phyloP scores from a whole-genome alignment of 441 rosid species.

The Erysimum pusillum region DNA sequence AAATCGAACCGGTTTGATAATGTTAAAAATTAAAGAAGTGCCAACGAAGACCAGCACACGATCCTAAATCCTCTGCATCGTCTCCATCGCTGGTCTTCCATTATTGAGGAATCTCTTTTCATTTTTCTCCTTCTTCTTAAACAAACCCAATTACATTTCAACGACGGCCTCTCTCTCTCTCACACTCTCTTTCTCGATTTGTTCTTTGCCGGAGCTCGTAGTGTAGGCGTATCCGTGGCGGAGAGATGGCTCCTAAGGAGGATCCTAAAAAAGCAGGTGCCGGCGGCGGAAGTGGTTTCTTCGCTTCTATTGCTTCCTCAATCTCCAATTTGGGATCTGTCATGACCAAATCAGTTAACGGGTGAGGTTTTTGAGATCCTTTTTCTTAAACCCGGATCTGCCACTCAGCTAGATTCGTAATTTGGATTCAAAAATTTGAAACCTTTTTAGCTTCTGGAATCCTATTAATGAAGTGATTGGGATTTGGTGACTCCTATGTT shows the following conservation, averaged over 20 bases:
- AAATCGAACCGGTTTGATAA: conserved; percentile 31
- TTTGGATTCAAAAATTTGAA: conserved; percentile 19
- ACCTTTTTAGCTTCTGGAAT: not conserved
- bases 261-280: conserved; percentile 64
- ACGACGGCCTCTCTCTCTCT: not conserved
- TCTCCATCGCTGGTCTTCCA: conserved; percentile 47
- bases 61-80: conserved; percentile 43
- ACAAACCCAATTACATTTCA: conserved; percentile 16
- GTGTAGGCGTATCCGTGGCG: conserved; percentile 22
- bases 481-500: conserved; percentile 1
- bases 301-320: conserved; percentile 76
- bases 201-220: conserved; percentile 23
- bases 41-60: conserved; percentile 46
- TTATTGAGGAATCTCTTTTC: conserved; percentile 38
- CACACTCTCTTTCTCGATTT: not conserved
- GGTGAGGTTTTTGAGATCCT: conserved; percentile 59
- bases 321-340: conserved; percentile 72
- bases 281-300: conserved; percentile 67
- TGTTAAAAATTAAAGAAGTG: conserved; percentile 34
- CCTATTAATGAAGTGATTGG: not conserved
- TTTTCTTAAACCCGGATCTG: conserved; percentile 37
- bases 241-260: conserved; percentile 71
- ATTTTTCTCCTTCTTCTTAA: conserved; percentile 14
- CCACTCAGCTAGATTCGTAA: conserved; percentile 20
- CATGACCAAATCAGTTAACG: conserved; percentile 90